Conservation (phyloP, 495 filamentous ascomycete species). For the Pyrenula massariospora region DNA sequence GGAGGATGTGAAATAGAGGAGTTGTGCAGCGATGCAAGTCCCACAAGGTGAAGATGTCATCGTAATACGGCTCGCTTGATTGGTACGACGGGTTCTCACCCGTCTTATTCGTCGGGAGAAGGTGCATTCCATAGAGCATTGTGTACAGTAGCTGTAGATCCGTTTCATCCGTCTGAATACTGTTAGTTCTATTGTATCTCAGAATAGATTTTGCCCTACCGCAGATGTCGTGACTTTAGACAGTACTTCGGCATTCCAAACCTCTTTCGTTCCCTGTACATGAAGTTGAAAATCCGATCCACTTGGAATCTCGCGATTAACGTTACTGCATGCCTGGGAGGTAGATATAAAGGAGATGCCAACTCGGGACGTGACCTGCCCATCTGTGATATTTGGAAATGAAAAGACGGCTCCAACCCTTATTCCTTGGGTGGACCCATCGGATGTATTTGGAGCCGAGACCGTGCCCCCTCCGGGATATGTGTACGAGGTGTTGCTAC, state of each 20-base stretch:
- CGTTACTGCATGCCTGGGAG: constrained; percentile 47
- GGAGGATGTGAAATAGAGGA: constrained; percentile 52
- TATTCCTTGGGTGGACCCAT: background rate
- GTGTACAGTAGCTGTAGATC: constrained; percentile 52
- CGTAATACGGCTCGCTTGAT: constrained; percentile 50
- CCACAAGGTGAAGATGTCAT: constrained; percentile 37
- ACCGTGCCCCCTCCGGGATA: background rate
- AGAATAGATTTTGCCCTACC: background rate
- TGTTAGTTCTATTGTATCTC: background rate
- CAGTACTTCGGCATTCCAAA: constrained; percentile 52
- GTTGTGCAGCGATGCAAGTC: constrained; percentile 54
- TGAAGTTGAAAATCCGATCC: constrained; percentile 32
- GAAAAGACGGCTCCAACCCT: constrained; percentile 25
- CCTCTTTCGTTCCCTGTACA: constrained; percentile 30
- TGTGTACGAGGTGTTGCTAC: constrained; percentile 9
- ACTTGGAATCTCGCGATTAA: constrained; percentile 45
- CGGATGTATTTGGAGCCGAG: background rate
- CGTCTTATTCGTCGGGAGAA: constrained; percentile 61
- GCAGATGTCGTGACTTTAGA: constrained; percentile 48
- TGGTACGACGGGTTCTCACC: constrained; percentile 60
- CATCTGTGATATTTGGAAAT: constrained; percentile 11
- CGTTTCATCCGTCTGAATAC: constrained; percentile 28
- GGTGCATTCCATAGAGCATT: constrained; percentile 55
- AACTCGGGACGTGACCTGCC: constrained; percentile 46
- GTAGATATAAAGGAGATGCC: constrained; percentile 61